phyloP scores from a whole-genome alignment of 164 flowering plant species.

The Vitis cinerea region DNA sequence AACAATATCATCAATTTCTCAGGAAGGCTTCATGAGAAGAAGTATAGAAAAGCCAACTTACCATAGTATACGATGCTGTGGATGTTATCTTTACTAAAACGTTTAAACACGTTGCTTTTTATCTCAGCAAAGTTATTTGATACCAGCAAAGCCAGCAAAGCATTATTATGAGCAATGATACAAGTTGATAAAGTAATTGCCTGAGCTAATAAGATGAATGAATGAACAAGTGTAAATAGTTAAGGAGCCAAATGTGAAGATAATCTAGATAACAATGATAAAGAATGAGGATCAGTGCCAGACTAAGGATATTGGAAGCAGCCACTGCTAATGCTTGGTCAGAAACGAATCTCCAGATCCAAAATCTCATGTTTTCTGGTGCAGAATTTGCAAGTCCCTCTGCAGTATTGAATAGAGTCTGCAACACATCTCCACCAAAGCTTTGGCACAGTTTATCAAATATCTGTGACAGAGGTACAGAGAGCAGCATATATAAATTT shows the following conservation, averaged over 20 bases:
- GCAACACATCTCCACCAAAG: slow-evolving; percentile 86
- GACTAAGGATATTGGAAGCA: slow-evolving; percentile 84
- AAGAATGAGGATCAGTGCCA: not conserved
- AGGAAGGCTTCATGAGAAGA: not conserved
- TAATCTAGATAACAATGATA: not conserved
- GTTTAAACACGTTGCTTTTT: slow-evolving; percentile 94
- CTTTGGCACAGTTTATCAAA: slow-evolving; percentile 94
- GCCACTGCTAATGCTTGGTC: slow-evolving; percentile 73
- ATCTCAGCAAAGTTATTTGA: slow-evolving; percentile 97
- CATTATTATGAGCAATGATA: slow-evolving; percentile 96
- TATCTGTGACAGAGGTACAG: slow-evolving; percentile 52
- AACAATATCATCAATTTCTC: not conserved
- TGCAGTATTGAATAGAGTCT: slow-evolving; percentile 80
- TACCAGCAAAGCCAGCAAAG: slow-evolving; percentile 84
- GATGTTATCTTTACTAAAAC: slow-evolving; percentile 88
- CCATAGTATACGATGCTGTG: slow-evolving; percentile 81
- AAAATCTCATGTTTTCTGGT: slow-evolving; percentile 54
- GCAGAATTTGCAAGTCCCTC: slow-evolving; percentile 76
- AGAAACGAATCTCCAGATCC: slow-evolving; percentile 65
- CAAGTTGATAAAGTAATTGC: slow-evolving; percentile 93
- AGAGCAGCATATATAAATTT: not conserved
- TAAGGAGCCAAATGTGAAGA: not conserved
- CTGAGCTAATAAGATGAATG: slow-evolving; percentile 92
- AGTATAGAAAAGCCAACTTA: slow-evolving; percentile 30
- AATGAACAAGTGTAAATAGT: slow-evolving; percentile 66